Conservation (phyloP, 1,284 basidiomycete genomes). For the Malassezia sympodialis region DNA sequence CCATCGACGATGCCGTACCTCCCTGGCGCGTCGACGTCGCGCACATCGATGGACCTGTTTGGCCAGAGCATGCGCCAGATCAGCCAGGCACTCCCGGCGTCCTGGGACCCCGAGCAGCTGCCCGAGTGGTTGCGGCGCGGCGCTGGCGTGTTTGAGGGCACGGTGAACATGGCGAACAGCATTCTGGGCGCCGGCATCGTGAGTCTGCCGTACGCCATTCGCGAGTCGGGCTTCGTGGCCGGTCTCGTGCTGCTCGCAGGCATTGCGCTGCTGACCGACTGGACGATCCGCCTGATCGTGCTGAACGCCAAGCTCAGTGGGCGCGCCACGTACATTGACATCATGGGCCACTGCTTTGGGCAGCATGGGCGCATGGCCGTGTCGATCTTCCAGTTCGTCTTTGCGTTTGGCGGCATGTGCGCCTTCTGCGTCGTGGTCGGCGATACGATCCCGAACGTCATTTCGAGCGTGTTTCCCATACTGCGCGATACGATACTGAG, state of each 20-base stretch:
- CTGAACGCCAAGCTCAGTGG: slow-evolving; percentile 92
- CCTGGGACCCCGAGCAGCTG: slow-evolving; percentile 47
- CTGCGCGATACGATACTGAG: slow-evolving; percentile 67
- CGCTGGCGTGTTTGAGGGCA: slow-evolving; percentile 69
- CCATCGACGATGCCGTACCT: background rate
- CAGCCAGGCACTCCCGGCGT: slow-evolving; percentile 20
- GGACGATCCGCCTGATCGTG: slow-evolving; percentile 87
- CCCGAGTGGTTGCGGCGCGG: slow-evolving; percentile 53
- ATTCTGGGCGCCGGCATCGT: slow-evolving; percentile 76
- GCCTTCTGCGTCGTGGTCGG: slow-evolving; percentile 52
- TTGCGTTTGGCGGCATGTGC: slow-evolving; percentile 78
- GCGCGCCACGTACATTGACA: slow-evolving; percentile 82
- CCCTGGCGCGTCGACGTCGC: slow-evolving; percentile 13
- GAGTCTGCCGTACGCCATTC: slow-evolving; percentile 73
- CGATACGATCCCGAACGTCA: slow-evolving; percentile 87
- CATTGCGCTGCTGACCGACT: slow-evolving; percentile 79
- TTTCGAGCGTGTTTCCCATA: slow-evolving; percentile 73
- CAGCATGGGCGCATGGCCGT: slow-evolving; percentile 58
- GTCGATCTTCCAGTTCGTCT: slow-evolving; percentile 93
- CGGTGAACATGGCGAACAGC: slow-evolving; percentile 91
- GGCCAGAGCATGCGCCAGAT: slow-evolving; percentile 32
- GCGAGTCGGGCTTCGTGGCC: slow-evolving; percentile 80
- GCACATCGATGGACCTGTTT: slow-evolving; percentile 27
- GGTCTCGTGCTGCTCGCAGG: slow-evolving; percentile 71
- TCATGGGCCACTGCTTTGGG: slow-evolving; percentile 92